Conservation (phyloP, 345 rosid genomes). For the Euphorbia pulcherrima region DNA sequence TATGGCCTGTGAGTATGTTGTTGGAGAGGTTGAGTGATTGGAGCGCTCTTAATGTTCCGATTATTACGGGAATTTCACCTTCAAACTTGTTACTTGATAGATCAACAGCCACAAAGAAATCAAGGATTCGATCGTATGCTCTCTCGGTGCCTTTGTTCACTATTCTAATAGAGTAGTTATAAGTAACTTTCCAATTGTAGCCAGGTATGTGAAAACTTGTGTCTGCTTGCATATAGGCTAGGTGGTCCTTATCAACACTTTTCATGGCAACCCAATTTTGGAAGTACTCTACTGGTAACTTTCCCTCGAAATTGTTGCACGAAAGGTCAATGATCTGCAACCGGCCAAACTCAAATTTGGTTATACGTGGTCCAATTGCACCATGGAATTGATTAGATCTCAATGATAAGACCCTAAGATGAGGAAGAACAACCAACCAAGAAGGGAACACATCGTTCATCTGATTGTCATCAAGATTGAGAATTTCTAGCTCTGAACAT, state of each 20-base stretch:
- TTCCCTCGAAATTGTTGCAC: not conserved
- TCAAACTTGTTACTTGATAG: slow-evolving; percentile 18
- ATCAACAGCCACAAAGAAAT: not conserved
- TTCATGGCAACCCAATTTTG: slow-evolving; percentile 3
- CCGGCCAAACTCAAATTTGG: not conserved
- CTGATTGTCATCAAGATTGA: slow-evolving; percentile 6
- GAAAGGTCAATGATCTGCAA: slow-evolving; percentile 9
- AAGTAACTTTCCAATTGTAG: not conserved
- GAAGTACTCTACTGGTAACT: not conserved
- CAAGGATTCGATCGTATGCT: not conserved
- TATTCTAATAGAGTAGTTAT: not conserved
- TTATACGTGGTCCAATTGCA: not conserved
- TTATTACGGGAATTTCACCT: slow-evolving; percentile 11
- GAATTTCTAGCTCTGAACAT: slow-evolving; percentile 3
- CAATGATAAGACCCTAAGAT: not conserved
- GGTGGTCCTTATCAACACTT: not conserved
- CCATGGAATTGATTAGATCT: slow-evolving; percentile 3
- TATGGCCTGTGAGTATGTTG: slow-evolving; percentile 3
- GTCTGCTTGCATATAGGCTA: not conserved
- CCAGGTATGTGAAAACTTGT: not conserved
- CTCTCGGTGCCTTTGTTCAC: not conserved
- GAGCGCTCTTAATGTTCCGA: slow-evolving; percentile 4
- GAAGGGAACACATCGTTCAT: slow-evolving; percentile 7
- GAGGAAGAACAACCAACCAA: not conserved
- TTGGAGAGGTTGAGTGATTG: slow-evolving; percentile 11